Base-by-base conservation (phyloP, 148 eudicot species). In the Rhododendron kiyosumense region DNA sequence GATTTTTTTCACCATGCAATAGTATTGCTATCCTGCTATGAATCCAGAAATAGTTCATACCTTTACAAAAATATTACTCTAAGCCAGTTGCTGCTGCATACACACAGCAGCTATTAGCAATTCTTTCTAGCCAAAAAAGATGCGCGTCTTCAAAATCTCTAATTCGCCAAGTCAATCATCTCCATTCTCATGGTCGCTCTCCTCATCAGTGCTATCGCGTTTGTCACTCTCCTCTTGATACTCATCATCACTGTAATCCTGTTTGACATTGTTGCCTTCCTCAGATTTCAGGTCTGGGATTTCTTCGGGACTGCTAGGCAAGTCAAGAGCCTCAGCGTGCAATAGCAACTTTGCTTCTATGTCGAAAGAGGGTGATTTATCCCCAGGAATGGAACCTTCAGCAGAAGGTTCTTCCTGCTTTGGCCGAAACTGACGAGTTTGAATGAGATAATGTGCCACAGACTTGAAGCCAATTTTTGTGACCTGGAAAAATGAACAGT, bases 361-460 rank as follows among this genome's bases (percentile, higher is more conserved):
- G 30, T 61, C 74, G 15, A 22, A 71, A 71, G 82, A 63, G 22
- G n/a, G 38, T 46, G 89, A 57, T 84, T 81, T 77, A 3, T 86
- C 86, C 15, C 48, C 84, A 86, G 90, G 83, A 76, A 67, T 46
- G 57, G 57, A 67, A 75, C 34, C 63, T 81, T 84, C 93, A 38
- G 83, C 86, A 79, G 82, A 85, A 43, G 83, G 54, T 11, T 85
- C 87, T 57, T 87, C 85, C 32, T 57, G 81, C 51, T 77, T 63
- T 32, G 87, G 78, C 52, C 83, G 84, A 69, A 78, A 78, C 38
- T 79, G 57, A 54, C 90, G 91, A 63, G 89, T 93, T 18, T 89
- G 84, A 71, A 93, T 94, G 36, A 95, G 90, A 88, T 93, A 93
- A 78, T 95, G 96, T 17, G 96, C 96, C 84, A 94, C 94, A 74